Base-by-base conservation (phyloP, 257 asterid species). In the Apocynum venetum region DNA sequence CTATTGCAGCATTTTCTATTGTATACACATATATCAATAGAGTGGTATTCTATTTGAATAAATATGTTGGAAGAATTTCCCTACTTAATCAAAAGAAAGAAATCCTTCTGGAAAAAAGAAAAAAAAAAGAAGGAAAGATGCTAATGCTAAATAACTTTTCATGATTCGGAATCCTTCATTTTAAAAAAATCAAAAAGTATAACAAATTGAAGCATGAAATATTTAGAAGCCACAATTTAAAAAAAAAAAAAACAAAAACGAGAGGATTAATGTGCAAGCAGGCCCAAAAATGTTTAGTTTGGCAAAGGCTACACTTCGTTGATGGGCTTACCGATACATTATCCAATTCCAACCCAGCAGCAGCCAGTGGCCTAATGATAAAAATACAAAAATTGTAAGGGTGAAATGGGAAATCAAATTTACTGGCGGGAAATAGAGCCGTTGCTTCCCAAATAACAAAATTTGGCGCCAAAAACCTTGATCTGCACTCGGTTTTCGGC, bases 401-500 rank as follows among this genome's bases (percentile, higher is more conserved):
- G 51, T 15, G 25, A 79, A 68, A 15, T 10, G 78, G 80, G 74
- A 80, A 81, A 3, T 38, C 14, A 20, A 71, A 67, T 49, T 12
- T 14, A 5, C 25, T 56, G 86, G 94, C 92, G 94, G 92, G 92
- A 89, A 83, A 2, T 73, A 87, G 90, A 85, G 91, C 91, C 96
- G 97, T 92, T 90, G 94, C 75, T 74, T 68, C n/a, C 84, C 11
- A 44, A 80, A 81, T 73, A 64, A 87, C 82, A 61, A 84, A 67
- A 48, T 64, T 53, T 86, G 88, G 96, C 94, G 96, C 90, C 92
- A 91, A 87, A 87, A 74, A 72, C 44, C 52, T 12, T 25, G 72
- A 59, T 66, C 76, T 78, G 61, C 71, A 74, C 44, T 49, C 41
- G 14, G 65, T 61, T 82, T 82, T 59, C 14, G 76, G 75, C 82